Percentiles rank a stretch among this genome's conserved stretches.
phyloP scores from a whole-genome alignment of 495 filamentous ascomycete species.

The Polyplosphaeria fusca region DNA sequence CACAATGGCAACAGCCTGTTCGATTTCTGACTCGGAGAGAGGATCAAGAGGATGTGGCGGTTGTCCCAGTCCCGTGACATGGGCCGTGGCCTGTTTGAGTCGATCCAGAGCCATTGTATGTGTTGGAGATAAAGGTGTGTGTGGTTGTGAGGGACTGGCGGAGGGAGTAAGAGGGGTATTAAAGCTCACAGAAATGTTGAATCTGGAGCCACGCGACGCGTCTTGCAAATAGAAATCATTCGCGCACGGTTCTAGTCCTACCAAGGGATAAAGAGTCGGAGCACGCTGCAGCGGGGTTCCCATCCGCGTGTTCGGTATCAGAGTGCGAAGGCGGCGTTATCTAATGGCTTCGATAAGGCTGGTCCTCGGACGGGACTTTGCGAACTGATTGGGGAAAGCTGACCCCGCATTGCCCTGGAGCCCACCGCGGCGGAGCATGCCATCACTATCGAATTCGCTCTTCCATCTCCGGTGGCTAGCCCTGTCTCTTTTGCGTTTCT shows the following conservation, averaged over 20 bases:
- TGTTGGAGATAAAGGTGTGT: neutral
- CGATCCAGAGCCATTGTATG: slow-evolving; percentile 62
- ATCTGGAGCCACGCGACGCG: slow-evolving; percentile 9
- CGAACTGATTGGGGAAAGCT: neutral
- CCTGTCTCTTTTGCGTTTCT: no score
- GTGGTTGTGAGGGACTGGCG: neutral
- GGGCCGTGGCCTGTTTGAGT: slow-evolving; percentile 64
- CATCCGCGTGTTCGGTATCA: neutral
- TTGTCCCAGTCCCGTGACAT: slow-evolving; percentile 55
- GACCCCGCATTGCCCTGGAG: no score
- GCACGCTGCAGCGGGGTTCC: neutral
- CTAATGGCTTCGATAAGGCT: neutral
- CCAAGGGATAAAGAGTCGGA: neutral
- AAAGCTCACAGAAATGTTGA: neutral
- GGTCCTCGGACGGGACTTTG: neutral
- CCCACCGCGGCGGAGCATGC: no score
- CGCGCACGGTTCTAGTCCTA: neutral
- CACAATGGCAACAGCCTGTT: slow-evolving; percentile 65
- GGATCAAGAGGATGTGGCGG: slow-evolving; percentile 83
- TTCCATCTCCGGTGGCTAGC: no score
- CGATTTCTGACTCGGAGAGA: slow-evolving; percentile 73
- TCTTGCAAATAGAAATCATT: slow-evolving; percentile 5
- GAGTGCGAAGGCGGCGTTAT: neutral
- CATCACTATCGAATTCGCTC: no score
- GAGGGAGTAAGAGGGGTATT: slow-evolving; percentile 17